Evolutionary conservation across 805 yeast species (phyloP).

Genomic region (Wickerhamiella galacta): DNA sequence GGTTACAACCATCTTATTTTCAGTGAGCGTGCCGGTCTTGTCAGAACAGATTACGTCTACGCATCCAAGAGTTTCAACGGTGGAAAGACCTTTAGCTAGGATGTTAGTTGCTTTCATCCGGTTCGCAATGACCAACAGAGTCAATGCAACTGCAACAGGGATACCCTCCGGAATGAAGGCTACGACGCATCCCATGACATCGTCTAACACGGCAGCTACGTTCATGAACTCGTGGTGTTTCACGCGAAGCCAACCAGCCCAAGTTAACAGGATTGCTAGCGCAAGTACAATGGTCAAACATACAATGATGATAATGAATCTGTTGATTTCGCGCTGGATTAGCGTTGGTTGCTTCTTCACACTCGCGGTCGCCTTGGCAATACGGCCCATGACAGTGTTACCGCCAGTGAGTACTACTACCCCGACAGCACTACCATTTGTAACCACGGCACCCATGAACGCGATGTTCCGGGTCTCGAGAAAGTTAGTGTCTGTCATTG

Average conservation of each 20-base stretch:
- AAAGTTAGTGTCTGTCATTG: conserved; percentile 19
- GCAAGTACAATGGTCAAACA: conserved; percentile 62
- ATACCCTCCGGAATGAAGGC: conserved; percentile 97
- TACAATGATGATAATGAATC: conserved; percentile 18
- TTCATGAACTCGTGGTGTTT: conserved; percentile 94
- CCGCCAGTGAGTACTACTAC: conserved; percentile 78
- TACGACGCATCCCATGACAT: conserved; percentile 74
- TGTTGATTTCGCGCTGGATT: conserved; percentile 1
- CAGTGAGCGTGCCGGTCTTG: conserved; percentile 32
- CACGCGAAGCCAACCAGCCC: conserved; percentile 51
- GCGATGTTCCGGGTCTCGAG: conserved; percentile 66
- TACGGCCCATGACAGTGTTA: conserved; percentile 80
- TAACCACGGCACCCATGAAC: conserved; percentile 85
- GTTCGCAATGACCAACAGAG: conserved; percentile 56
- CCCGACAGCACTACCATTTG: conserved; percentile 92
- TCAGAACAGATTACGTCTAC: conserved; percentile 34
- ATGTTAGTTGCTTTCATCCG: conserved; percentile 30
- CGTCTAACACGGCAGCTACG: conserved; percentile 44
- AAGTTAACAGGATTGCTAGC: conserved; percentile 68
- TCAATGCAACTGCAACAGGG: conserved; percentile 89
- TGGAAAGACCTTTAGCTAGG: conserved; percentile 30
- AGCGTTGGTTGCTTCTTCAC: conserved; percentile 85
- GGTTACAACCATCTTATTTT: conserved; percentile 25
- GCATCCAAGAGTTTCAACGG: conserved; percentile 40
- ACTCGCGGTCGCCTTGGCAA: conserved; percentile 85